These are phyloP conservation scores for Fusarium sp. DNA, from an alignment of 2,329 filamentous ascomycete genomes.

Conservation along the genomic window DNA sequence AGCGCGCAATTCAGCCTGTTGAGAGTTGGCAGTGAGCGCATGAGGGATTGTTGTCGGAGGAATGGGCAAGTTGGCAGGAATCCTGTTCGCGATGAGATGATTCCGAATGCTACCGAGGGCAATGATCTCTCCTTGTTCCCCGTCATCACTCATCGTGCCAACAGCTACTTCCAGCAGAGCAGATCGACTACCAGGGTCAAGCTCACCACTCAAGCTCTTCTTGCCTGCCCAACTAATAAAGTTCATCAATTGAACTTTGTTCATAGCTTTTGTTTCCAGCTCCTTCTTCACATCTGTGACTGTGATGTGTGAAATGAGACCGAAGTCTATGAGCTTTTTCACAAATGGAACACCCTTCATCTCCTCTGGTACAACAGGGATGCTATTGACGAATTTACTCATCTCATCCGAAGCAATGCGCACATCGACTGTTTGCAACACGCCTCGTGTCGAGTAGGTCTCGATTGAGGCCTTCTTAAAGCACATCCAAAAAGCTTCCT, in stretches of 20 bases:
- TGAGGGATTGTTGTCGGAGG: constrained; percentile 86
- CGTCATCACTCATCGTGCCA: constrained; percentile 71
- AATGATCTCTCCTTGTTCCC: constrained; percentile 74
- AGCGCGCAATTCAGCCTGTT: constrained; percentile 73
- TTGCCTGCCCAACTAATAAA: constrained; percentile 86
- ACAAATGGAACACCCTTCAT: constrained; percentile 81
- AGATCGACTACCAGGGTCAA: constrained; percentile 74
- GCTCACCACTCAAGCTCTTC: constrained; percentile 75
- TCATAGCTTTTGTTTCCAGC: constrained; percentile 82
- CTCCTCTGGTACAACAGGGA: constrained; percentile 84
- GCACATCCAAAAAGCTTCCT: constrained; percentile 96
- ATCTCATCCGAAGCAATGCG: constrained; percentile 76
- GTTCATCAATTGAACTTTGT: constrained; percentile 78
- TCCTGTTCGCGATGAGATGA: constrained; percentile 79
- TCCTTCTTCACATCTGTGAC: constrained; percentile 86
- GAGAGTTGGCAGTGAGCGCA: constrained; percentile 78
- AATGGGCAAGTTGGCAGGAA: constrained; percentile 82
- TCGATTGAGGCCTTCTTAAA: constrained; percentile 85
- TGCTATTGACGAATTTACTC: constrained; percentile 81
- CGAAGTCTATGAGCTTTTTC: constrained; percentile 81
- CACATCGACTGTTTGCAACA: constrained; percentile 84
- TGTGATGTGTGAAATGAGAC: constrained; percentile 86
- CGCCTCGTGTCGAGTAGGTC: constrained; percentile 85
- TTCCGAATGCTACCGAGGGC: constrained; percentile 78
- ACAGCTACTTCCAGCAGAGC: constrained; percentile 82